Percentiles rank a stretch among this genome's conserved stretches.
These are phyloP conservation scores for Lasiodiplodia gonubiensis DNA, from an alignment of 2,329 filamentous ascomycete species.

Conservation along the genomic window DNA sequence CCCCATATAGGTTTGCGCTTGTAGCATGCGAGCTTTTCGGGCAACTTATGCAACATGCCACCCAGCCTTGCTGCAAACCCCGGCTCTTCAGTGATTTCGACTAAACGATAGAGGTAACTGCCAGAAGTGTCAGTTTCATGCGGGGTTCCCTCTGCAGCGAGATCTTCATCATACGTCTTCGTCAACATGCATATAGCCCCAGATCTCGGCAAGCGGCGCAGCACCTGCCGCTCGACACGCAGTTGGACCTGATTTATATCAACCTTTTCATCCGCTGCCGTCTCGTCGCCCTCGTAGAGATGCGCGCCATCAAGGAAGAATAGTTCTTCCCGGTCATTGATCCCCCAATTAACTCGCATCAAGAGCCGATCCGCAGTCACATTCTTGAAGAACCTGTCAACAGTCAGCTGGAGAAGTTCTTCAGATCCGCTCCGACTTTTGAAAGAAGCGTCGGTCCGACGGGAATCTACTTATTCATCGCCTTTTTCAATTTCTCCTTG, in stretches of 20 bases:
- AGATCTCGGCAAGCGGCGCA: slow-evolving; percentile 13
- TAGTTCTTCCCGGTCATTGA: slow-evolving; percentile 24
- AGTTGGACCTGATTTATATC: slow-evolving; percentile 24
- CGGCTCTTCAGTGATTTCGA: slow-evolving; percentile 23
- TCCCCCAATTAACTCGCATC: slow-evolving; percentile 24
- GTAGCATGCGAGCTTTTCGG: slow-evolving; percentile 25
- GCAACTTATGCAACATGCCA: slow-evolving; percentile 22
- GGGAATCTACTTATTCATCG: slow-evolving; percentile 23
- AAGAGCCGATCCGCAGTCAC: slow-evolving; percentile 4
- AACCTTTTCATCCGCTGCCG: background rate
- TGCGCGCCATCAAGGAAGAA: slow-evolving; percentile 23
- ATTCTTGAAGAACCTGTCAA: slow-evolving; percentile 25
- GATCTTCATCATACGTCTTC: slow-evolving; percentile 15
- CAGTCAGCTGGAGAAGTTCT: background rate
- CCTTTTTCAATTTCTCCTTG: slow-evolving; percentile 20
- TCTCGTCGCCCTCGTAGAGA: slow-evolving; percentile 16
- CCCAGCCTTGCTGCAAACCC: slow-evolving; percentile 21
- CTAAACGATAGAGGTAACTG: slow-evolving; percentile 24
- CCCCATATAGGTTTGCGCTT: slow-evolving; percentile 26
- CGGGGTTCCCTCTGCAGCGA: background rate
- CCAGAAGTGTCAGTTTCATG: background rate
- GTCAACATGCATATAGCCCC: slow-evolving; percentile 26
- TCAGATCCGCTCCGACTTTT: background rate
- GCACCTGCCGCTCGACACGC: slow-evolving; percentile 20
- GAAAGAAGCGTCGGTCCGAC: background rate